Evolutionary conservation across 129 eudicot species (phyloP).

Genomic region (Gnaphalium uliginosum): DNA sequence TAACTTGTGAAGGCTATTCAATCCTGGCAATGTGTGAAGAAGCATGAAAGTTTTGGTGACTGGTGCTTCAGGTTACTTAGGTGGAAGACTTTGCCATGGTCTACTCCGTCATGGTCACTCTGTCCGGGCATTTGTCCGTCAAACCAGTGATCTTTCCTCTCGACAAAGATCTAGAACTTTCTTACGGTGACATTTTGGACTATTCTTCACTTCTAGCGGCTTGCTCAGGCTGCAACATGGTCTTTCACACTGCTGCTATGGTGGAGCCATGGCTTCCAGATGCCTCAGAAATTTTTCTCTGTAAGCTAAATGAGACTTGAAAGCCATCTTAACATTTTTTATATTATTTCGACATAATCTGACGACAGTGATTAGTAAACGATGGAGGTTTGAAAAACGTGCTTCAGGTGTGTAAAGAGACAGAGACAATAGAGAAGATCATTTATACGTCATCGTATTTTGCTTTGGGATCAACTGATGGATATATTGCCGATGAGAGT

Average conservation of each 20-base stretch:
- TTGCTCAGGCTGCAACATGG: constrained; percentile 52
- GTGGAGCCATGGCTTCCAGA: constrained; percentile 89
- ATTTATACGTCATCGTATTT: constrained; percentile 73
- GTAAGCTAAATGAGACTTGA: not conserved
- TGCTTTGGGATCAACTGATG: constrained; percentile 83
- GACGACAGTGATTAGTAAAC: constrained; percentile 42
- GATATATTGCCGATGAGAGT: constrained; percentile 62
- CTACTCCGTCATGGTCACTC: constrained; percentile 51
- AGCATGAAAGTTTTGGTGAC: constrained; percentile 52
- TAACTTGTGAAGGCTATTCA: too few species aligned
- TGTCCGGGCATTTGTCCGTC: constrained; percentile 77
- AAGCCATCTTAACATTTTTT: too few species aligned
- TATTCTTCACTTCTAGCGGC: constrained; percentile 60
- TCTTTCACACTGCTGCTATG: constrained; percentile 78
- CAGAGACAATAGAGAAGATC: constrained; percentile 47
- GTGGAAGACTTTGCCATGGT: constrained; percentile 74
- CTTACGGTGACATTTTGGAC: constrained; percentile 70
- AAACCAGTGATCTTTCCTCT: constrained; percentile 58
- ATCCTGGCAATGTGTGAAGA: too few species aligned
- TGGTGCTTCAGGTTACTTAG: constrained; percentile 88
- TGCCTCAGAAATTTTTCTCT: constrained; percentile 37
- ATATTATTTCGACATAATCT: not conserved
- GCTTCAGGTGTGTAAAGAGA: constrained; percentile 52
- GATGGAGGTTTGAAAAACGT: constrained; percentile 81
- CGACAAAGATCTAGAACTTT: constrained; percentile 47